Base-by-base conservation (phyloP, 1,284 basidiomycete species). In the Boletellus deceptivus region DNA sequence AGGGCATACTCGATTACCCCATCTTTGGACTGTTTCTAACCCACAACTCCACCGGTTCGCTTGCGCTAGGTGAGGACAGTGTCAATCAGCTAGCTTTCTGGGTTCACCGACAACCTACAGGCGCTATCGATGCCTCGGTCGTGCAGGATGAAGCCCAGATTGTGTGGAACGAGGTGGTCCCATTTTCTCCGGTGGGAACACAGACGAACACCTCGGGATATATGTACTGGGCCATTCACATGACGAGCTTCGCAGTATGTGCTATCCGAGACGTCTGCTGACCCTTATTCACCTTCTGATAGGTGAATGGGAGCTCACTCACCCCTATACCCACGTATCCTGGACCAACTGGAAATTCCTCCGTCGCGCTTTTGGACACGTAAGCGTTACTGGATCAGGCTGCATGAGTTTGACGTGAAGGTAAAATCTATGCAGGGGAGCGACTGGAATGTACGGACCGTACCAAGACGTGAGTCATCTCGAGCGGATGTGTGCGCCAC, bases 361-460 rank as follows among this genome's bases (percentile, higher is more conserved):
- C 91, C 0, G 64, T 93, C 17, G 90, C 90, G 0, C 70, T 93
- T 43, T 73, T 95, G 49, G 91, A 95, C 64, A 75, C 86, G 79
- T 89, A 55, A 55, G 84, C 72, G 24, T 43, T 22, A n/a, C 43
- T 38, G 11, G 34, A 42, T 48, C 24, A 11, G 40, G 37, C 38
- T n/a, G 22, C 46, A 8, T 41, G 34, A 24, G 25, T 47, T 24
- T 44, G 27, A 34, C 36, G 18, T 22, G 34, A 51, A 33, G 31
- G 45, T 13, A 52, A 44, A 44, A 13, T 38, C 50, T 39, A 53
- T 38, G 39, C 55, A 91, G 89, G 47, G 92, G 92, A 16, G 79
- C 85, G 13, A 72, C 81, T 44, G 91, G 91, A 3, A 80, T 95
- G 40, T 89, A 83, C 61, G 92, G 91, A 1, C 90, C 92, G 9